These are phyloP conservation scores for Hypomyces rosellus DNA, from an alignment of 2,329 filamentous ascomycete species.

Conservation along the genomic window DNA sequence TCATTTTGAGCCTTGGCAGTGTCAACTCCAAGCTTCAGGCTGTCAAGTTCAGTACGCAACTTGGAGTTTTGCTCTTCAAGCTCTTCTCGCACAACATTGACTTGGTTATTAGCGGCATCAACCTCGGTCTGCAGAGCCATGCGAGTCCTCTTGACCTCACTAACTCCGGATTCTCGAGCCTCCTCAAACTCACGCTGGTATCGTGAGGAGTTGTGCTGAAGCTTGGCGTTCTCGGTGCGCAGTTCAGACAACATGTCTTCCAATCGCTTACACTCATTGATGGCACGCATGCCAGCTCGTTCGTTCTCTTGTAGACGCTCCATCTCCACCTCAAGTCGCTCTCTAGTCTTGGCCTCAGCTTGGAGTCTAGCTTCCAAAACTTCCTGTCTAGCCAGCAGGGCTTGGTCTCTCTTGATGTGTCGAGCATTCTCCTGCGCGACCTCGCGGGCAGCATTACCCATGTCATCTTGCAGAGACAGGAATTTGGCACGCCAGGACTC, in stretches of 20 bases:
- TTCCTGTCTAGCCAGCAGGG: constrained; percentile 71
- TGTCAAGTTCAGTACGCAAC: constrained; percentile 69
- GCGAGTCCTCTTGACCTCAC: constrained; percentile 75
- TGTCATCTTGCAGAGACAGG: constrained; percentile 78
- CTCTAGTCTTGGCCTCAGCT: constrained; percentile 64
- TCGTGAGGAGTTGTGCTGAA: constrained; percentile 61
- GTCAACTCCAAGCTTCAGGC: constrained; percentile 71
- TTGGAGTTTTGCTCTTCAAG: constrained; percentile 73
- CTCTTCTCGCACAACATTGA: constrained; percentile 75
- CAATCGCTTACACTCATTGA: constrained; percentile 55
- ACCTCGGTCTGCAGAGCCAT: constrained; percentile 75
- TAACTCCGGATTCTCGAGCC: constrained; percentile 69
- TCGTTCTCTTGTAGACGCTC: constrained; percentile 59
- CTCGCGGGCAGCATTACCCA: constrained; percentile 70
- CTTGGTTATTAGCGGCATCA: constrained; percentile 76
- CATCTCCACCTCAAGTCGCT: constrained; percentile 60
- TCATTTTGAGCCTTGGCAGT: constrained; percentile 75
- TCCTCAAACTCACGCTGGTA: constrained; percentile 81
- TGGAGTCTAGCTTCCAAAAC: constrained; percentile 72
- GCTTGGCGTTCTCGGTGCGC: constrained; percentile 61
- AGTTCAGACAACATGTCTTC: constrained; percentile 50
- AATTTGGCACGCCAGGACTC: constrained; percentile 82
- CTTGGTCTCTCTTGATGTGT: constrained; percentile 72
- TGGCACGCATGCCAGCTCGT: constrained; percentile 57
- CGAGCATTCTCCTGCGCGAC: constrained; percentile 76